These are phyloP conservation scores for Drosera spatulata DNA, from an alignment of 179 eudicot genomes.

Conservation along the genomic window DNA sequence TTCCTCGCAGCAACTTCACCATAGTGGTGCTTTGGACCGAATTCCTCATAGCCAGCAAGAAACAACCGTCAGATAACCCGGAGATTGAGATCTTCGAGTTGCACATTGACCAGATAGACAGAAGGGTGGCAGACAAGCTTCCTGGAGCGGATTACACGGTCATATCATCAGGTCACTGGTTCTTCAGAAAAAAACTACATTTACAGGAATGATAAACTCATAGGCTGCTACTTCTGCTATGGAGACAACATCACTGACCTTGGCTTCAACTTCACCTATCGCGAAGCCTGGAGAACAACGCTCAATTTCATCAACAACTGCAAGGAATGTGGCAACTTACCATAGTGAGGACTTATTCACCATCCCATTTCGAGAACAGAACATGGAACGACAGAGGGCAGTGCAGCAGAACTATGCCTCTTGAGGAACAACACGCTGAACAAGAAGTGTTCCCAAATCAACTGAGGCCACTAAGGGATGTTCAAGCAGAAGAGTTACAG, in stretches of 20 bases:
- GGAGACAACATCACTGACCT: conserved; percentile 2
- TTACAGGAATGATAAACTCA: not conserved
- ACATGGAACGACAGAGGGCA: conserved; percentile 8
- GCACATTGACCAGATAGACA: conserved; percentile 3
- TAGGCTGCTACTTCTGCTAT: conserved; percentile 6
- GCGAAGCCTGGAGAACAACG: conserved; percentile 6
- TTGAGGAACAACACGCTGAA: not conserved
- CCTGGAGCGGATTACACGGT: not conserved
- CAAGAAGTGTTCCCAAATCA: not conserved
- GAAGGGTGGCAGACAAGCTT: not conserved
- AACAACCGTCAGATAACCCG: not conserved
- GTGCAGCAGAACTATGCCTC: not conserved
- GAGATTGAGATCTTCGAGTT: conserved; percentile 1
- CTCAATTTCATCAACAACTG: conserved; percentile 4
- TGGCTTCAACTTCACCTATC: conserved; percentile 4
- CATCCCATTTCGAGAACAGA: conserved; percentile 6
- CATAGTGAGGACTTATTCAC: conserved; percentile 4
- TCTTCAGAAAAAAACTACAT: conserved; percentile 5
- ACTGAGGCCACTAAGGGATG: not conserved
- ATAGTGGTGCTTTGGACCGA: conserved; percentile 5
- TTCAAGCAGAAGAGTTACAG: not conserved
- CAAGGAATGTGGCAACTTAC: conserved; percentile 6
- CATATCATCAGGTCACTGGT: conserved; percentile 10
- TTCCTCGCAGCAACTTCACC: conserved; percentile 4
- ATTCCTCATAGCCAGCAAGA: not conserved